Base-by-base conservation (phyloP, 139 green algal genomes). In the Eudorina sp. region DNA sequence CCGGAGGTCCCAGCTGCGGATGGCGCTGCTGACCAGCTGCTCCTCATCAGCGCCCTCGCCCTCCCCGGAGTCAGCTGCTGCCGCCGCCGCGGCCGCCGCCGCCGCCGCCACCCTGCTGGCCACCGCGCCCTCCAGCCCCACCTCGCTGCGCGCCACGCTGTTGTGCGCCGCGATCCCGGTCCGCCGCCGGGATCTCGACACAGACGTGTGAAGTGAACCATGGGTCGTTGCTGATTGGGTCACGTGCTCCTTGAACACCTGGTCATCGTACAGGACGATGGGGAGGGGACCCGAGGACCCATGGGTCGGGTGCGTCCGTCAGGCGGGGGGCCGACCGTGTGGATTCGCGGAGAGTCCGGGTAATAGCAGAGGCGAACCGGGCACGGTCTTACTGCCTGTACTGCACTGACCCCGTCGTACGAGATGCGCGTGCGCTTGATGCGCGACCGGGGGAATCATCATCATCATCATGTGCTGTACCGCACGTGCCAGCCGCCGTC, bases 161-260 rank as follows among this genome's bases (percentile, higher is more conserved):
- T 1, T 76, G 16, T 1, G 27, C 21, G 62, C n/a, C 27, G 62
- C 6, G 27, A 41, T 43, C 14, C 29, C 29, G 27, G 11, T 43
- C 2, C 73, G 73, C 45, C 73, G 73, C 25, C 73, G 45, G 3
- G 45, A 41, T 25, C n/a, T 48, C 23, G 62, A 40, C 27, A 29
- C 27, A 13, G 9, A 21, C 11, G 48, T 13, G 62, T 72, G 62
- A 19, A 72, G 11, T 34, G 62, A 72, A 3, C 62, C 62, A 34
- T 72, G 58, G 58, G 58, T 38, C 62, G 23, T 5, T 31, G 62
- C n/a, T 29, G 62, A 36, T 5, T 53, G 40, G 45, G 16, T 81
- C 29, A 86, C 43, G 43, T 86, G 80, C 41, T 86, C 80, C 43
- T 77, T 76, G 45, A 86, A 86, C 40, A 53, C 43, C 80, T 86